Evolutionary conservation across 163 green algal genomes (phyloP).

Genomic region (Scenedesmus sp.): DNA sequence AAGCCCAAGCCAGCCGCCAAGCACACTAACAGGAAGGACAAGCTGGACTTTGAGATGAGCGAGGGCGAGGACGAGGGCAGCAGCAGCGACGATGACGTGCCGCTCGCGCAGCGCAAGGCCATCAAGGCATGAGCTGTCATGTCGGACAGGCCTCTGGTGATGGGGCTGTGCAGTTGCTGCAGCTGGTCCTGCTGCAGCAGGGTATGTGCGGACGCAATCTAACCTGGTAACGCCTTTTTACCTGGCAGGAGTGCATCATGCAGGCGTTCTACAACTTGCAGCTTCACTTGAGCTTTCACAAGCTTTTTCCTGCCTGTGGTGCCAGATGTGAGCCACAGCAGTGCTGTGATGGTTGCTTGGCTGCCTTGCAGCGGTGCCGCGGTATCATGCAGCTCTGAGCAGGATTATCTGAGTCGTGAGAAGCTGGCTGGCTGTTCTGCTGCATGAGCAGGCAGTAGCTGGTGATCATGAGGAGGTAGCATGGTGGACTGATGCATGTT

Average conservation of each 20-base stretch:
- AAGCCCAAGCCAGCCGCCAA: constrained; percentile 41
- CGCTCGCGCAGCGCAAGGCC: constrained; percentile 36
- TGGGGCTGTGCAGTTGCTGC: neutral
- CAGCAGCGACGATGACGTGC: constrained; percentile 55
- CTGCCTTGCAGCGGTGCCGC: no score
- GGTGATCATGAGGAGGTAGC: neutral
- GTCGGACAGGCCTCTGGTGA: neutral
- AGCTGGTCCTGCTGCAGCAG: neutral
- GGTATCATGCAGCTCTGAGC: no score
- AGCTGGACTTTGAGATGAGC: constrained; percentile 15
- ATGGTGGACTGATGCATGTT: neutral
- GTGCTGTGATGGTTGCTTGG: neutral
- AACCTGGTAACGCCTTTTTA: no score
- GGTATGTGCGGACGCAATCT: no score
- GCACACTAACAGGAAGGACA: constrained; percentile 30
- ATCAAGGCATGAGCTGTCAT: neutral
- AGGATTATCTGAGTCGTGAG: no score
- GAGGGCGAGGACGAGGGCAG: neutral
- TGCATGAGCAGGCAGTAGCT: neutral
- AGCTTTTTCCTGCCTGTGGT: no score
- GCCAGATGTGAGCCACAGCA: no score
- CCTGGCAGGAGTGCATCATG: no score
- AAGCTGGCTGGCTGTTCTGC: no score
- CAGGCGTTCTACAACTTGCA: no score
- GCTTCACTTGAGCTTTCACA: no score